phyloP scores from a whole-genome alignment of 805 yeast species.

The Sporopachydermia quercuum region DNA sequence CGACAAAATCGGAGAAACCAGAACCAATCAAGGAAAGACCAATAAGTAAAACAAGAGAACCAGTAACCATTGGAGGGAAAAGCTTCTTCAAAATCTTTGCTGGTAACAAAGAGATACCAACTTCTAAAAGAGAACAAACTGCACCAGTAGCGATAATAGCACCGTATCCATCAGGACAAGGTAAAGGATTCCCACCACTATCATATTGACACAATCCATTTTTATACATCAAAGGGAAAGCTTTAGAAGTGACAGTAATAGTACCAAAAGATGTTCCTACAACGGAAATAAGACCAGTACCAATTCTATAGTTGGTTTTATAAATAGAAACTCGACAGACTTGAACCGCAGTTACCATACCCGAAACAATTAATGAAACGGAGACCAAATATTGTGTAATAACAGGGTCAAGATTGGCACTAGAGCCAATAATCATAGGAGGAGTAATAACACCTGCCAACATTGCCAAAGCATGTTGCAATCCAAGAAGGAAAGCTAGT shows the following conservation, averaged over 20 bases:
- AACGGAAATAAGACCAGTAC: slow-evolving; percentile 29
- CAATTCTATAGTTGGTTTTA: slow-evolving; percentile 25
- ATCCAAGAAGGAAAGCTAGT: slow-evolving; percentile 25
- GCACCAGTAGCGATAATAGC: slow-evolving; percentile 22
- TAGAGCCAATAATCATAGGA: slow-evolving; percentile 22
- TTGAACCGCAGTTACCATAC: slow-evolving; percentile 20
- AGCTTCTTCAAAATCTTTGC: slow-evolving; percentile 22
- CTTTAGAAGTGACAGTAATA: slow-evolving; percentile 25
- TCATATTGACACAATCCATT: slow-evolving; percentile 19
- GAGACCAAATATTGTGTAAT: slow-evolving; percentile 19
- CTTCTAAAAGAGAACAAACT: slow-evolving; percentile 25
- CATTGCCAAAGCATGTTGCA: slow-evolving; percentile 30
- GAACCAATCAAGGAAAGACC: slow-evolving; percentile 23
- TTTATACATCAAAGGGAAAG: slow-evolving; percentile 26
- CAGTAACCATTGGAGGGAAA: slow-evolving; percentile 32
- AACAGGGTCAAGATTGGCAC: slow-evolving; percentile 19
- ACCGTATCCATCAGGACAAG: slow-evolving; percentile 32
- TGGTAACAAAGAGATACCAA: slow-evolving; percentile 25
- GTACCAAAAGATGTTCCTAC: slow-evolving; percentile 32
- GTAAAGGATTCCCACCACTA: slow-evolving; percentile 20
- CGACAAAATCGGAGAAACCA: slow-evolving; percentile 29
- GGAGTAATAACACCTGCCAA: slow-evolving; percentile 31
- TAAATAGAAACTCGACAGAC: slow-evolving; percentile 26
- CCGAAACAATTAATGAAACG: slow-evolving; percentile 21
- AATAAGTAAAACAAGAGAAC: slow-evolving; percentile 28